phyloP scores from a whole-genome alignment of 2,329 filamentous ascomycete species.

The Didymella exigua region DNA sequence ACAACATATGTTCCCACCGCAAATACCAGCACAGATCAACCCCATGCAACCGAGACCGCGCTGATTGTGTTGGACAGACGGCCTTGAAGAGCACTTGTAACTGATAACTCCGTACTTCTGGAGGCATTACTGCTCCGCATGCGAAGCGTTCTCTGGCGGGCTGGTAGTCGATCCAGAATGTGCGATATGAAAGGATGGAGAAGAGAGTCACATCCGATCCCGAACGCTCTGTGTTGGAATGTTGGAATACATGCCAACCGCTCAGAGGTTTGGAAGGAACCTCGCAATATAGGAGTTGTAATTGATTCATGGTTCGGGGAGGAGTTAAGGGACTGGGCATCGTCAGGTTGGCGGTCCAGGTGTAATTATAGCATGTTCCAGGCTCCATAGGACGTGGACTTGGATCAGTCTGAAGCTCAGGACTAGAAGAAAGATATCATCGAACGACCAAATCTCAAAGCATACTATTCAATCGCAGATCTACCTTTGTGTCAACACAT shows the following conservation, averaged over 20 bases:
- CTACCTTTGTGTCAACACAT: neutral
- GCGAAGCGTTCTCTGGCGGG: conserved; percentile 10
- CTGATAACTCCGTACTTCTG: neutral
- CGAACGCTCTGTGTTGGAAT: conserved; percentile 7
- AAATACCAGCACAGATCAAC: conserved; percentile 54
- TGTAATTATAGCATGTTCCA: neutral
- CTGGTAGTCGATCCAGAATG: neutral
- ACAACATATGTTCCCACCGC: conserved; percentile 61
- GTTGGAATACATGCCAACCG: conserved; percentile 1
- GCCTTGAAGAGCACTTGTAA: neutral
- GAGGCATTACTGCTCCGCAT: neutral
- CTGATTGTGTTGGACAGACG: conserved; percentile 21
- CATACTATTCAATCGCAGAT: neutral
- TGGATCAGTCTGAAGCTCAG: neutral
- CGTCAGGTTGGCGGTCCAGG: neutral
- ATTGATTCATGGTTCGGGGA: neutral
- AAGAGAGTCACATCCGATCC: neutral
- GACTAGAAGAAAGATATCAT: neutral
- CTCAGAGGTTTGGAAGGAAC: conserved; percentile 12
- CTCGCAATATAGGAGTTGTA: neutral
- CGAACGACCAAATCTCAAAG: neutral
- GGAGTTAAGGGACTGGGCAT: conserved; percentile 1
- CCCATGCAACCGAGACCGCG: conserved; percentile 58
- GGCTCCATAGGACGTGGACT: neutral
- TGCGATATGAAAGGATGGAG: neutral